Percentiles rank a stretch among this genome's conserved stretches.
Conservation (phyloP, 2,329 filamentous ascomycete species). For the Fusarium sp. region DNA sequence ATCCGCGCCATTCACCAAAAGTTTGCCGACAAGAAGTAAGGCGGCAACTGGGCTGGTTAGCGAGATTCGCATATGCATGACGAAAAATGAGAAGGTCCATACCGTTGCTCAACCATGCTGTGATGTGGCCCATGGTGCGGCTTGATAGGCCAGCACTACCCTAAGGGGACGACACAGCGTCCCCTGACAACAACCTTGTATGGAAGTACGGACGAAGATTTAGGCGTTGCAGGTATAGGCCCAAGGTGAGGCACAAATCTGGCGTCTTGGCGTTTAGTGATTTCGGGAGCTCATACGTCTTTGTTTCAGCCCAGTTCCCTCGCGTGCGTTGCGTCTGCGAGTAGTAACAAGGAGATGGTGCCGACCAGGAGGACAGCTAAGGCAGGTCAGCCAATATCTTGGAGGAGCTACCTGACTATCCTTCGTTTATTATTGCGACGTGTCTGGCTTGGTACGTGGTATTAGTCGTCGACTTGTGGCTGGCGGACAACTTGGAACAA, state of each 20-base stretch:
- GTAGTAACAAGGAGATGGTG: slow-evolving; percentile 6
- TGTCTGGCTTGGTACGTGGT: background rate
- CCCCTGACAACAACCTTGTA: slow-evolving; percentile 25
- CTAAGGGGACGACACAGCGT: background rate
- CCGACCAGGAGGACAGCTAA: background rate
- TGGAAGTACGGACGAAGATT: slow-evolving; percentile 24
- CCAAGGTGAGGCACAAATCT: slow-evolving; percentile 48
- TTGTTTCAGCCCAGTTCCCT: slow-evolving; percentile 43
- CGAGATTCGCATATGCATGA: slow-evolving; percentile 3
- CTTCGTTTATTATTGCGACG: background rate
- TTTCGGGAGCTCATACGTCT: slow-evolving; percentile 47
- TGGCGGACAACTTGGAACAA: background rate
- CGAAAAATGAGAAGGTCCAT: slow-evolving; percentile 10
- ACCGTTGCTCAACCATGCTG: background rate
- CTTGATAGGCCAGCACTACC: background rate
- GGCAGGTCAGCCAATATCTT: background rate
- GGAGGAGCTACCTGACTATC: background rate
- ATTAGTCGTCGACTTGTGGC: background rate
- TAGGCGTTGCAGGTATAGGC: slow-evolving; percentile 45
- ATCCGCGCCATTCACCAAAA: slow-evolving; percentile 76
- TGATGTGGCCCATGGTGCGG: background rate
- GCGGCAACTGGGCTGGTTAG: background rate
- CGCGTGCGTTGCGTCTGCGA: slow-evolving; percentile 14
- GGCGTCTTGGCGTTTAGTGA: slow-evolving; percentile 45
- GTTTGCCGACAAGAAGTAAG: slow-evolving; percentile 61